Conservation (phyloP, 1,139 yeast genomes). For the Candida tropicalis region DNA sequence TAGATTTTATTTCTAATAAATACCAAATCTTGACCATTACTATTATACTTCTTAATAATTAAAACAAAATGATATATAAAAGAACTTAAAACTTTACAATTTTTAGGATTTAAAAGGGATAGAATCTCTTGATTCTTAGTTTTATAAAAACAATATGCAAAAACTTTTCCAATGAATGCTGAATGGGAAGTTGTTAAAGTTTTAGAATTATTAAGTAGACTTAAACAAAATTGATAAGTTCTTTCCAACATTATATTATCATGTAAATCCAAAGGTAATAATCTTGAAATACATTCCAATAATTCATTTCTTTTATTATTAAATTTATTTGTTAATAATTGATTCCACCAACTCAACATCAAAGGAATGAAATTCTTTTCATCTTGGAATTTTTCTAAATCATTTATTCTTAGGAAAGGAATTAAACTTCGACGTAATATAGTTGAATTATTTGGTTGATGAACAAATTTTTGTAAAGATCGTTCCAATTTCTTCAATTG, state of each 20-base stretch:
- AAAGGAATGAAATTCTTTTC: slow-evolving; percentile 2
- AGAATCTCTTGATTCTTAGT: neutral
- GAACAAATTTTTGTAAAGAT: slow-evolving; percentile 1
- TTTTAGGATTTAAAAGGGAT: neutral
- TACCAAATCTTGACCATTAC: slow-evolving; percentile 1
- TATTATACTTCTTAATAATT: neutral
- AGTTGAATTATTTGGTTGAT: slow-evolving; percentile 2
- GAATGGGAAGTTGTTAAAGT: slow-evolving; percentile 3
- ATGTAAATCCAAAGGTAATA: slow-evolving; percentile 1
- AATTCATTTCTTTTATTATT: slow-evolving; percentile 5
- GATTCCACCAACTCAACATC: slow-evolving; percentile 7
- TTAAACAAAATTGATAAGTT: neutral
- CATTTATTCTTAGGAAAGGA: slow-evolving; percentile 1
- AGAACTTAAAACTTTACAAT: slow-evolving; percentile 1
- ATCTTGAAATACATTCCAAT: slow-evolving; percentile 6
- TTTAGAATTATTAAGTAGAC: slow-evolving; percentile 1
- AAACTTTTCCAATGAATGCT: slow-evolving; percentile 4
- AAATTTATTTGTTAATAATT: neutral
- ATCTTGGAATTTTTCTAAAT: neutral
- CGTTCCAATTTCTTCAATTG: slow-evolving; percentile 4
- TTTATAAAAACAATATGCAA: slow-evolving; percentile 3
- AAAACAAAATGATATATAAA: slow-evolving; percentile 4
- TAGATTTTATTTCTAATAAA: slow-evolving; percentile 3
- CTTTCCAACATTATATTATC: slow-evolving; percentile 6
- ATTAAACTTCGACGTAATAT: slow-evolving; percentile 3